Evolutionary conservation across 495 filamentous ascomycete species (phyloP).

Genomic region (Penicillium ucsense): DNA sequence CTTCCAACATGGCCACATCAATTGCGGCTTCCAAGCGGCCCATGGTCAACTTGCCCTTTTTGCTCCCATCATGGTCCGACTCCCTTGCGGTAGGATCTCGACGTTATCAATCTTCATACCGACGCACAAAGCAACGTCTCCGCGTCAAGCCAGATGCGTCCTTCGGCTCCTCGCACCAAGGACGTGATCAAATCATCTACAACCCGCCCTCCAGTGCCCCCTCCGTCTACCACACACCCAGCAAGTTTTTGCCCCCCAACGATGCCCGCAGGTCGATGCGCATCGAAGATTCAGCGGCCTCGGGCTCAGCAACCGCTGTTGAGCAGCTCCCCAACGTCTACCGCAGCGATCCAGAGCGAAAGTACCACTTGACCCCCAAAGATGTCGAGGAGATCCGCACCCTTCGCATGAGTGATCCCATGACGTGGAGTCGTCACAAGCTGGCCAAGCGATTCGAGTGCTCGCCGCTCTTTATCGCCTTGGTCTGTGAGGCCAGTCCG

Average conservation of each 20-base stretch:
- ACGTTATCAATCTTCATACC: conserved; percentile 59
- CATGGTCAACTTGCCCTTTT: conserved; percentile 34
- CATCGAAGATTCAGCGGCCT: conserved; percentile 7
- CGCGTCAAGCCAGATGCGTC: conserved; percentile 64
- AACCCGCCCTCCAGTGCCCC: conserved; percentile 86
- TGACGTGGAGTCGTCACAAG: conserved; percentile 58
- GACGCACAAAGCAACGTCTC: conserved; percentile 62
- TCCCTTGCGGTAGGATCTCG: conserved; percentile 20
- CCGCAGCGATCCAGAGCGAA: conserved; percentile 43
- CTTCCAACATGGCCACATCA: conserved; percentile 21
- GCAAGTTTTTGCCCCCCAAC: conserved; percentile 73
- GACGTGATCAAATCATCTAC: conserved; percentile 67
- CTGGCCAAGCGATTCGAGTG: conserved; percentile 72
- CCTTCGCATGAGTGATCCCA: conserved; percentile 57
- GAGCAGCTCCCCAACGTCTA: conserved; percentile 47
- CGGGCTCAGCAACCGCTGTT: conserved; percentile 8
- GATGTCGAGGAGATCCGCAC: conserved; percentile 73
- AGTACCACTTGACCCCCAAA: conserved; percentile 64
- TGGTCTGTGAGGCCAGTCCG: conserved; percentile 38
- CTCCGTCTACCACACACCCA: conserved; percentile 75
- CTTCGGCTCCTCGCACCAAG: conserved; percentile 44
- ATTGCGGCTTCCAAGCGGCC: conserved; percentile 26
- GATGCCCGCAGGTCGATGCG: conserved; percentile 62
- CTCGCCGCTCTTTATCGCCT: conserved; percentile 59
- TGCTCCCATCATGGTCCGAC: conserved; percentile 30